phyloP scores from a whole-genome alignment of 331 rosid species.

The Cydonia oblonga region DNA sequence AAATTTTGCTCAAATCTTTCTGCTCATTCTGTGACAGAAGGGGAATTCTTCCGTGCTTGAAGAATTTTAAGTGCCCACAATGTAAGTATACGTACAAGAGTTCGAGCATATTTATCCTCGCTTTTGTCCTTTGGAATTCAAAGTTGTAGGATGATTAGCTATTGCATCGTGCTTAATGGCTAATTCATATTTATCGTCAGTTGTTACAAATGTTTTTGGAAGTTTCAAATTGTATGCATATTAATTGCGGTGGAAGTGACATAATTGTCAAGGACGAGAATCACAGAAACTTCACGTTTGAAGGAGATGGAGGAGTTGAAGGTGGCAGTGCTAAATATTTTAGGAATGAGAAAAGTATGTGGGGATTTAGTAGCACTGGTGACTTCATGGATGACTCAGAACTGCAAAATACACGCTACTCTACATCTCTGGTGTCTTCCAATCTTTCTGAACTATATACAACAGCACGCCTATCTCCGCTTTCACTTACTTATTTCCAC shows the following conservation, averaged over 20 bases:
- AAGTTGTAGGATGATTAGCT: neutral
- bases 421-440: conserved; percentile 25
- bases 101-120: neutral
- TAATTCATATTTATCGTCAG: neutral
- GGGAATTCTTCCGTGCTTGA: conserved; percentile 40
- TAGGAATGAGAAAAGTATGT: conserved; percentile 15
- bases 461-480: conserved; percentile 56
- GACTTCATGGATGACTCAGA: conserved; percentile 65
- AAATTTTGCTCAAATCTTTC: conserved; percentile 1
- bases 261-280: conserved; percentile 26
- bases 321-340: conserved; percentile 57
- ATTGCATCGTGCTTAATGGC: neutral
- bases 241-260: conserved; percentile 67
- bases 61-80: conserved; percentile 42
- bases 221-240: conserved; percentile 68
- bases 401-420: conserved; percentile 36
- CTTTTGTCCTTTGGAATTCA: neutral
- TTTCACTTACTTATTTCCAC: conserved; percentile 64
- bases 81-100: conserved; percentile 33
- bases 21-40: conserved; percentile 21
- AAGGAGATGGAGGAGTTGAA: conserved; percentile 52
- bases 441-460: conserved; percentile 43
- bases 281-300: conserved; percentile 16
- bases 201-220: neutral
- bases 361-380: conserved; percentile 95